Base-by-base conservation (phyloP, 2,329 filamentous ascomycete genomes). In the Zymoseptoria pseudotritici region DNA sequence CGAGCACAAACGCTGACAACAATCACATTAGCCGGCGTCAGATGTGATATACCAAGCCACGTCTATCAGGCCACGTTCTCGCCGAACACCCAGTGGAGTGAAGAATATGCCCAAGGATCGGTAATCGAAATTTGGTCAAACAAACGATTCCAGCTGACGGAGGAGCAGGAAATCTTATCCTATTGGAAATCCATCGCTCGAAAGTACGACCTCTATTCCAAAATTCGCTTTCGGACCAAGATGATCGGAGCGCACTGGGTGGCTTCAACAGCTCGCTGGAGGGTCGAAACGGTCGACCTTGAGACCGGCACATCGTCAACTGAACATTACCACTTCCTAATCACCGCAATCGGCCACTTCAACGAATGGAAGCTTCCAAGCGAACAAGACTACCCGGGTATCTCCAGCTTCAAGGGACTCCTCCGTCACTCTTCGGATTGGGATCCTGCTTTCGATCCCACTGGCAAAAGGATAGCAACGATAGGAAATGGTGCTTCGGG, bases 21-120 rank as follows among this genome's bases (percentile, higher is more conserved):
- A 11, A 42, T 17, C 1, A 13, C 17, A 42, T 17, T 17, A 42
- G 36, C 36, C 36, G 36, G 36, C 36, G 36, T 42, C 1, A 64
- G 84, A 50, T 90, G 87, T 65, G 86, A 89, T 69, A 83, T 90
- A 13, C 85, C 87, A 0, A 82, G 86, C 0, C 85, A 88, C 69
- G 85, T 86, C 20, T 90, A 90, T 66, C 86, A 89, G 68, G 82
- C 82, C 7, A 85, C 83, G 0, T 90, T 89, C 70, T 78, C 79
- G 6, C 85, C 86, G 0, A 90, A 90, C 58, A 82, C 80, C 0
- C 78, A 88, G 64, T 91, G 88, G 88, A 80, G 80, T 0, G 84
- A 89, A 65, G 79, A 85, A 61, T 90, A 88, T 67, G 82, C 87
- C 0, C 82, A 83, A 46, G 87, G 87, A 26, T 53, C 53, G 0